Evolutionary conservation across 2,329 filamentous ascomycete species (phyloP).

Genomic region (Neophaeococcomyces aloes): DNA sequence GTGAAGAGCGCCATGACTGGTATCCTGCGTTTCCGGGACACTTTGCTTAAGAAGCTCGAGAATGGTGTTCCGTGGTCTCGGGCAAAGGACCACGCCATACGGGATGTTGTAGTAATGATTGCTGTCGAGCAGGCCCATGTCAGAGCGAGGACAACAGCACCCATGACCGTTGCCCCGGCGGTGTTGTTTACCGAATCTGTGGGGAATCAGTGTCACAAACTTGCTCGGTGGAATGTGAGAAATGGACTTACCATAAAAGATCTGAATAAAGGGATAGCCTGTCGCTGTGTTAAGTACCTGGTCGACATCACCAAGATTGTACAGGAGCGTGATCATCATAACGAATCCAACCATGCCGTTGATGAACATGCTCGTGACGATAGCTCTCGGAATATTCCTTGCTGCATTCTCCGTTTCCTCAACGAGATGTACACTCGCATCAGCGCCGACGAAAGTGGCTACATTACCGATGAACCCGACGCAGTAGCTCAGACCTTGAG

Average conservation of each 20-base stretch:
- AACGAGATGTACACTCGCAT: conserved; percentile 21
- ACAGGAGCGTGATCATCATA: conserved; percentile 27
- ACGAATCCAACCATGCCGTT: conserved; percentile 28
- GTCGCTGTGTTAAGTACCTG: conserved; percentile 24
- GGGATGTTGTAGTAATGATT: conserved; percentile 20
- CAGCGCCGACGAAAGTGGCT: conserved; percentile 23
- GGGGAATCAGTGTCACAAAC: no score
- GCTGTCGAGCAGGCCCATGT: conserved; percentile 23
- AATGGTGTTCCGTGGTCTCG: conserved; percentile 20
- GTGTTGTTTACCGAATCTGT: conserved; percentile 18
- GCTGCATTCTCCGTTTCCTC: conserved; percentile 24
- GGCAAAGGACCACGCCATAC: conserved; percentile 22
- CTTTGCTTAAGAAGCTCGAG: conserved; percentile 22
- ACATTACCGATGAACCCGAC: conserved; percentile 28
- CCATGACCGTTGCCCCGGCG: conserved; percentile 23
- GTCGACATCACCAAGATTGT: conserved; percentile 26
- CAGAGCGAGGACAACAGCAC: conserved; percentile 19
- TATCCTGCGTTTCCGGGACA: conserved; percentile 16
- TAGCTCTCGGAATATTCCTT: conserved; percentile 23
- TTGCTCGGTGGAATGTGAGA: no score
- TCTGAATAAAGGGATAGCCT: conserved; percentile 26
- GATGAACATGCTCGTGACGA: conserved; percentile 22
- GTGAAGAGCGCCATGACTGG: conserved; percentile 15
- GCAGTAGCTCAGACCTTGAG: conserved; percentile 27
- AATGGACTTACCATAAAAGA: no score